Conservation (phyloP, 352 stramenopile genomes). For the Pythium periplocum region DNA sequence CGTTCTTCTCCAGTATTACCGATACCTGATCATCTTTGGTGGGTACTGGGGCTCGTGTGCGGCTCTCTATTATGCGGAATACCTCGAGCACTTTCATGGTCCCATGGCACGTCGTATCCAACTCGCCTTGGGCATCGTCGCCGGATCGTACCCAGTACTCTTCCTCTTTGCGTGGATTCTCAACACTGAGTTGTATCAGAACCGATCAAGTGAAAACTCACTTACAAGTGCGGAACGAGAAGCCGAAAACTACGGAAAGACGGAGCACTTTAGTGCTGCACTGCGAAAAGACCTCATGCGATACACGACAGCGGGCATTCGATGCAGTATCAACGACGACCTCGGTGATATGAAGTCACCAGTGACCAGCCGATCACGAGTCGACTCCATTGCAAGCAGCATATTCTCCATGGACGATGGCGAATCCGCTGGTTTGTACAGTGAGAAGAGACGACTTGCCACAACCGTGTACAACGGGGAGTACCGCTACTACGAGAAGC, state of each 20-base stretch:
- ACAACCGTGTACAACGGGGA: conserved; percentile 82
- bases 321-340: conserved; percentile 68
- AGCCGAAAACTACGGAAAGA: conserved; percentile 28
- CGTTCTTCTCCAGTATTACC: conserved; percentile 83
- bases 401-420: conserved; percentile 46
- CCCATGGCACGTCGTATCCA: conserved; percentile 50
- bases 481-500: conserved; percentile 82
- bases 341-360: conserved; percentile 9
- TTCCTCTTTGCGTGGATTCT: conserved; percentile 74
- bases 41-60: conserved; percentile 65
- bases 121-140: conserved; percentile 56
- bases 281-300: conserved; percentile 82
- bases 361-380: conserved; percentile 6
- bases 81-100: conserved; percentile 59
- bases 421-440: conserved; percentile 51
- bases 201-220: conserved; percentile 65
- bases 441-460: conserved; percentile 77
- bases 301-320: conserved; percentile 81
- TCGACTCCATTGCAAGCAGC: conserved; percentile 21
- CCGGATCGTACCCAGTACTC: conserved; percentile 67
- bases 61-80: conserved; percentile 68
- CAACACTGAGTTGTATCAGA: conserved; percentile 81
- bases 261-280: conserved; percentile 76
- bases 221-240: conserved; percentile 49
- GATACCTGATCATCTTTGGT: conserved; percentile 73